Evolutionary conservation across 164 flowering plant genomes (phyloP).

Genomic region (Platanus orientalis): DNA sequence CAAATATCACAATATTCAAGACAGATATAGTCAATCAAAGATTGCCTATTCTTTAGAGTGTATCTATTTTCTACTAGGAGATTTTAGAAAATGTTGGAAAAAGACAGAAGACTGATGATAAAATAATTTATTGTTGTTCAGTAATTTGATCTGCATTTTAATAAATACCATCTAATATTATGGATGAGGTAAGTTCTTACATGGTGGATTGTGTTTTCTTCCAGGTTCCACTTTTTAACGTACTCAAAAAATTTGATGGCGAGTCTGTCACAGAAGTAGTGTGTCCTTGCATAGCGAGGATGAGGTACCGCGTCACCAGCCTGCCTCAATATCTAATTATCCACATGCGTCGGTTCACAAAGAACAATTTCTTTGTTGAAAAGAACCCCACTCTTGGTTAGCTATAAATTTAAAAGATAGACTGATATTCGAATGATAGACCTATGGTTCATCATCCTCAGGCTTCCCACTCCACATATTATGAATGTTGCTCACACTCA

Average conservation of each 20-base stretch:
- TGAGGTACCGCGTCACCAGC: conserved; percentile 86
- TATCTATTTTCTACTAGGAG: too few relatives aligned
- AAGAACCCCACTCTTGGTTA: conserved; percentile 97
- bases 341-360: conserved; percentile 96
- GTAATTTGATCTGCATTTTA: too few relatives aligned
- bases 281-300: conserved; percentile 89
- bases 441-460: not conserved
- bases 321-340: conserved; percentile 85
- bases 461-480: not conserved
- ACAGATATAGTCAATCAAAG: too few relatives aligned
- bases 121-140: too few relatives aligned
- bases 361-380: conserved; percentile 90
- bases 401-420: conserved; percentile 9
- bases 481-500: not conserved
- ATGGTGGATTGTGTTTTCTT: not conserved
- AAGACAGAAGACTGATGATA: too few relatives aligned
- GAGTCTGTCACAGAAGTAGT: conserved; percentile 91
- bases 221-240: conserved; percentile 90
- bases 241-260: conserved; percentile 94
- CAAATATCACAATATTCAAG: too few relatives aligned
- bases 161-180: too few relatives aligned
- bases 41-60: too few relatives aligned
- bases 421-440: too few relatives aligned
- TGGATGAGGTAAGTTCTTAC: too few relatives aligned
- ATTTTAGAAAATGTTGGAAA: too few relatives aligned